phyloP scores from a whole-genome alignment of 2,329 filamentous ascomycete species.

The Rutstroemia sp. region DNA sequence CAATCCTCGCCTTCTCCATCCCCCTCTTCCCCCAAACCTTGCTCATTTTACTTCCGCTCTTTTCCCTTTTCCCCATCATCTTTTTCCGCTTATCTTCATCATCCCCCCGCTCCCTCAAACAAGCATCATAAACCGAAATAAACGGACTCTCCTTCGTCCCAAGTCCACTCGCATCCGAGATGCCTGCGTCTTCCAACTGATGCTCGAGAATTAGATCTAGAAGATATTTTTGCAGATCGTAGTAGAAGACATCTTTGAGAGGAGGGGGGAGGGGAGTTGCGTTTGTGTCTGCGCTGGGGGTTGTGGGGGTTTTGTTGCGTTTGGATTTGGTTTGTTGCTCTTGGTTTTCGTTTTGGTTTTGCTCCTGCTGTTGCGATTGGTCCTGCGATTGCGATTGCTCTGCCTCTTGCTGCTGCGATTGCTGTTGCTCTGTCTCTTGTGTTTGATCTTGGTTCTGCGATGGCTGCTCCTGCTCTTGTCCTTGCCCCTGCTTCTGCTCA shows the following conservation, averaged over 20 bases:
- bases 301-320: not conserved
- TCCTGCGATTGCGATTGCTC: too few relatives aligned
- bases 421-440: too few relatives aligned
- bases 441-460: not conserved
- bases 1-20: too few relatives aligned
- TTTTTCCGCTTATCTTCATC: too few relatives aligned
- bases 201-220: conserved; percentile 40
- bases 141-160: conserved; percentile 30
- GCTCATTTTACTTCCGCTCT: too few relatives aligned
- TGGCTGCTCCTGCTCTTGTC: not conserved
- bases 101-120: conserved; percentile 17
- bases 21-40: too few relatives aligned
- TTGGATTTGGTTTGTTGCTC: too few relatives aligned
- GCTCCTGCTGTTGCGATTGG: too few relatives aligned
- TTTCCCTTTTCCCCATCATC: not conserved
- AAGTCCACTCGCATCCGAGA: conserved; percentile 38
- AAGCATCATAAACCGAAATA: conserved; percentile 18
- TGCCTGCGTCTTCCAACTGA: conserved; percentile 37
- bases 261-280: conserved; percentile 12
- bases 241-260: conserved; percentile 21
- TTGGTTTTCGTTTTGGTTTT: too few relatives aligned
- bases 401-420: too few relatives aligned
- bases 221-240: conserved; percentile 31
- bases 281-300: conserved; percentile 2
- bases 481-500: not conserved